Evolutionary conservation across 495 filamentous ascomycete species (phyloP).

Genomic region (Aspergillus panamensis): DNA sequence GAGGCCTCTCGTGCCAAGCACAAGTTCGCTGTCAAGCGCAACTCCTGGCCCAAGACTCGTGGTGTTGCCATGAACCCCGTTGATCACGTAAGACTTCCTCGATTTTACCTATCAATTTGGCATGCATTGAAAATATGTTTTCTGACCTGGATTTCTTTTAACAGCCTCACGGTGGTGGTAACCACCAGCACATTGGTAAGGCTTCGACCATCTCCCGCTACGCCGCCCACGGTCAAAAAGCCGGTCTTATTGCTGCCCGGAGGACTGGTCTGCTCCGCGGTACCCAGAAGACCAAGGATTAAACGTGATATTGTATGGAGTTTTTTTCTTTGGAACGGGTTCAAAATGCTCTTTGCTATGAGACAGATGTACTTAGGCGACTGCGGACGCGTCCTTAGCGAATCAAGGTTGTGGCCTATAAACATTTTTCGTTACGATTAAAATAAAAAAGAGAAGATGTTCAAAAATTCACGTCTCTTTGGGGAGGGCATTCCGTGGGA

Average conservation of each 20-base stretch:
- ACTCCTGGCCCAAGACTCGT: conserved; percentile 99
- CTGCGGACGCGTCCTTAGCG: conserved; percentile 46
- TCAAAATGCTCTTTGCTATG: conserved; percentile 51
- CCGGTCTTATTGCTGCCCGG: conserved; percentile 98
- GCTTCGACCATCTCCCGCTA: conserved; percentile 98
- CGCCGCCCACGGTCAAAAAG: conserved; percentile 98
- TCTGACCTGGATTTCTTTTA: conserved; percentile 33
- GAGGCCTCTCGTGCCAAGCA: conserved; percentile 97
- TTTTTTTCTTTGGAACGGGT: conserved; percentile 48
- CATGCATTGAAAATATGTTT: conserved; percentile 3
- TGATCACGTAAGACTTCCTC: conserved; percentile 70
- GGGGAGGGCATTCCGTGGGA: conserved; percentile 4
- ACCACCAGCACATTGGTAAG: conserved; percentile 99
- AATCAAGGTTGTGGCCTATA: conserved; percentile 48
- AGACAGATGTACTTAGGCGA: conserved; percentile 52
- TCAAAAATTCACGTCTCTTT: conserved; percentile 15
- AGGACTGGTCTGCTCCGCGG: conserved; percentile 98
- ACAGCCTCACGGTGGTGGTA: conserved; percentile 99
- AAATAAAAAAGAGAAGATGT: conserved; percentile 29
- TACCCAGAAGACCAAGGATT: conserved; percentile 99
- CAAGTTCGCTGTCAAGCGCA: conserved; percentile 99
- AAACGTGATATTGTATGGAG: conserved; percentile 42
- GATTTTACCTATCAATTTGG: neutral
- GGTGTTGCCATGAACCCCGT: conserved; percentile 99
- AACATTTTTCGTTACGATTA: conserved; percentile 36